Evolutionary conservation across 495 filamentous ascomycete genomes (phyloP), one percentile per base, ranked within the genome.

Genomic region (Cryomyces minteri): DNA sequence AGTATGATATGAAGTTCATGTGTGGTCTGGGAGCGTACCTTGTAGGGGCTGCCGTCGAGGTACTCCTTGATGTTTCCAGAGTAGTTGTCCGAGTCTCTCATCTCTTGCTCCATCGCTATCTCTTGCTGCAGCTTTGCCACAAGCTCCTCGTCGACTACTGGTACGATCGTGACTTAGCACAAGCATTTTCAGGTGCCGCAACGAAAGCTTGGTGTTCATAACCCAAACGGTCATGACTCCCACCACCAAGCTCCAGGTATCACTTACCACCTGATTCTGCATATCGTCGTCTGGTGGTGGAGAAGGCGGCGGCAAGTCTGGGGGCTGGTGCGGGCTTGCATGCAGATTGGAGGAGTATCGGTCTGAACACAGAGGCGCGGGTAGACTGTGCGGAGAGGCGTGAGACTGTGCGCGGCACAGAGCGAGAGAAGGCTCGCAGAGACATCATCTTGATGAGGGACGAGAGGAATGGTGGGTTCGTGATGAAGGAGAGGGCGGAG

Each of bases 101-200:
- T 61, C 40, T 67, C 65, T 44, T 57, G 60, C 63, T 81, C 80
- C 44, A 81, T 68, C 50, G 77, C 65, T 50, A 87, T 68, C 70
- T 95, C 82, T 54, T 72, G 76, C 60, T 79, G 64, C 54, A 88
- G 71, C 75, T 93, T 85, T 47, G 77, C 65, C 53, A 76, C 68
- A 61, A 93, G 74, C 62, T 83, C 72, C 62, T 73, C 65, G 67
- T 85, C 73, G 64, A 77, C 70, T 65, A 42, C 31, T 31, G 43
- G 47, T 37, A 43, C 12, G 25, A 41, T 8, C 8, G 42, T 37
- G 34, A 37, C 7, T 37, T 37, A 37, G 34, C 34, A 37, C 7
- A 37, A 7, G 7, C 12, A 12, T 37, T 37, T 7, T 12, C 12
- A 37, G 12, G 34, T 37, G 7, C n/a, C n/a, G n/a, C n/a, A n/a